A percentile compares a stretch with the other conserved stretches of the same genome.
These are phyloP conservation scores for Suhomyces ambrosiae DNA, from an alignment of 1,139 yeast species.

Conservation along the genomic window DNA sequence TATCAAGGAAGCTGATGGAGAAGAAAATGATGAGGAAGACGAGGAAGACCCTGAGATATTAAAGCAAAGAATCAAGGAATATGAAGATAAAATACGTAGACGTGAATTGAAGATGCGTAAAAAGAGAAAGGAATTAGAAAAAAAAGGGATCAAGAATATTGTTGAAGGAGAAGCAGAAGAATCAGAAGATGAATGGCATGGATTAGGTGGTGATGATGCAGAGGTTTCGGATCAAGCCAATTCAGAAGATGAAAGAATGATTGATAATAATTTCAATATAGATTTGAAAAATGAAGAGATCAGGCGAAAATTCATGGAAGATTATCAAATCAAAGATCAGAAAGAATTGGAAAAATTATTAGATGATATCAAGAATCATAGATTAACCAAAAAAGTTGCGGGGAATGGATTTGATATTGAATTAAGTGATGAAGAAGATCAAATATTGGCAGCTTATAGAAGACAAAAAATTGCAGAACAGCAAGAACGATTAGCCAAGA, in stretches of 20 bases:
- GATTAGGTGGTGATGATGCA: slow-evolving; percentile 81
- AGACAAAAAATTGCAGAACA: slow-evolving; percentile 57
- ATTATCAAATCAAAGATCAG: slow-evolving; percentile 69
- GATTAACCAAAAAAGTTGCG: slow-evolving; percentile 64
- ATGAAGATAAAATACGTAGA: slow-evolving; percentile 42
- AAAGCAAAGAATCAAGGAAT: slow-evolving; percentile 34
- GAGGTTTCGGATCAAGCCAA: slow-evolving; percentile 68
- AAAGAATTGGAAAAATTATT: slow-evolving; percentile 71
- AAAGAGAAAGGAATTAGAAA: slow-evolving; percentile 51
- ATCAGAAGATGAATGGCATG: slow-evolving; percentile 96
- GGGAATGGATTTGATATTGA: slow-evolving; percentile 64
- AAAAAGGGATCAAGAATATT: slow-evolving; percentile 53
- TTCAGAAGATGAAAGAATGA: slow-evolving; percentile 79
- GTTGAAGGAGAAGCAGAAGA: slow-evolving; percentile 91
- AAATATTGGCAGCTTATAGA: slow-evolving; percentile 54
- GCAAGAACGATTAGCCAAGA: slow-evolving; percentile 55
- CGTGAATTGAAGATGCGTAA: slow-evolving; percentile 41
- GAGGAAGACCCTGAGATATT: slow-evolving; percentile 30
- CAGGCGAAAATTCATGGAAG: slow-evolving; percentile 62
- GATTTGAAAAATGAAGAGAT: slow-evolving; percentile 63
- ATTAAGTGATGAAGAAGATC: slow-evolving; percentile 67
- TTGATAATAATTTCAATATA: slow-evolving; percentile 69
- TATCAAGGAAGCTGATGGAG: slow-evolving; percentile 17
- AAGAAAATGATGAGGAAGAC: slow-evolving; percentile 25
- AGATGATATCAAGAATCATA: slow-evolving; percentile 83